Evolutionary conservation across 1,139 yeast species (phyloP).

Genomic region (Taiozyma onychis): DNA sequence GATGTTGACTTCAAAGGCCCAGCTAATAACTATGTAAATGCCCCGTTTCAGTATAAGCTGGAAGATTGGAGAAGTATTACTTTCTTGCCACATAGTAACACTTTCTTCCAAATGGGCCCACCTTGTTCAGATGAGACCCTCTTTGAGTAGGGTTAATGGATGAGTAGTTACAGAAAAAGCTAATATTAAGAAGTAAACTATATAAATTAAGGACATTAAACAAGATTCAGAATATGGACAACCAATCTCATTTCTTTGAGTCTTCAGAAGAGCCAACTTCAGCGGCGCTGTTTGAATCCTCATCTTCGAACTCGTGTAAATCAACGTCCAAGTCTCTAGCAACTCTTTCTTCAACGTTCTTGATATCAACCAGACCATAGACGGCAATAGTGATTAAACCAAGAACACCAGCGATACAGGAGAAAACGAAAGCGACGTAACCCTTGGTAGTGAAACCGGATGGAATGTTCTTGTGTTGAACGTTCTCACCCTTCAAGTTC

Average conservation of each 20-base stretch:
- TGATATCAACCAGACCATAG: slow-evolving; percentile 78
- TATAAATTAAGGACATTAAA: not conserved
- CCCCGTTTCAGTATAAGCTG: slow-evolving; percentile 4
- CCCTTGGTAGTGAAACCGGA: slow-evolving; percentile 87
- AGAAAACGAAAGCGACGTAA: slow-evolving; percentile 78
- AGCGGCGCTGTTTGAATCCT: slow-evolving; percentile 2
- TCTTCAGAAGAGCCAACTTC: slow-evolving; percentile 2
- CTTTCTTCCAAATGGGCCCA: slow-evolving; percentile 13
- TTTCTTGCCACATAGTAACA: slow-evolving; percentile 15
- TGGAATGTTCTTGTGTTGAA: slow-evolving; percentile 63
- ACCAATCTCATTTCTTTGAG: not conserved
- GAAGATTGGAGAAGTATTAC: slow-evolving; percentile 7
- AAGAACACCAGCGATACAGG: slow-evolving; percentile 69
- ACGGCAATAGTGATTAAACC: slow-evolving; percentile 73
- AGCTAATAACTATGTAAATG: slow-evolving; percentile 12
- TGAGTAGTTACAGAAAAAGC: too few relatives aligned
- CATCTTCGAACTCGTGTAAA: slow-evolving; percentile 29
- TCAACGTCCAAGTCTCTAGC: slow-evolving; percentile 44
- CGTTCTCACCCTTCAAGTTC: slow-evolving; percentile 67
- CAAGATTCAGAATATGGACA: not conserved
- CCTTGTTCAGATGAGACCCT: slow-evolving; percentile 15
- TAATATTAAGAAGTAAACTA: not conserved
- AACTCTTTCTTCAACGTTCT: slow-evolving; percentile 49
- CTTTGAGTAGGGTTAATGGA: not conserved
- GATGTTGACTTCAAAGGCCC: slow-evolving; percentile 31